Evolutionary conservation across 2,329 filamentous ascomycete species (phyloP).

Genomic region (Fusarium setosum): DNA sequence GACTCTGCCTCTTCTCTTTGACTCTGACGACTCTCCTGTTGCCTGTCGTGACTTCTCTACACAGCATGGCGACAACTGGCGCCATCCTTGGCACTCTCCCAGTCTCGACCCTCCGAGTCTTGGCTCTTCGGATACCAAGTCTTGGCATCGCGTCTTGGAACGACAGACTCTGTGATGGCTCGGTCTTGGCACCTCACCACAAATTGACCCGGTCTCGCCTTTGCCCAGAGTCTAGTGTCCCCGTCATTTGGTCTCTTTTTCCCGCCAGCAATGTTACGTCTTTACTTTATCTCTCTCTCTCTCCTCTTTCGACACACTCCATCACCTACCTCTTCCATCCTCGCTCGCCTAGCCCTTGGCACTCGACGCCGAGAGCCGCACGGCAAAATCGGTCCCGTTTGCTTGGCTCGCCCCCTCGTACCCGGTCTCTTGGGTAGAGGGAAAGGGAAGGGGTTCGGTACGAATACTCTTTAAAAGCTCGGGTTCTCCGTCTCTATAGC

Average conservation of each 20-base stretch:
- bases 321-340: conserved; percentile 7
- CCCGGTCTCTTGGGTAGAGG: conserved; percentile 6
- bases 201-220: conserved; percentile 9
- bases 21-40: no score
- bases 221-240: neutral
- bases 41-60: neutral
- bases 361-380: conserved; percentile 19
- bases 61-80: neutral
- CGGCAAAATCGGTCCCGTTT: neutral
- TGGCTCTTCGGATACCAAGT: no score
- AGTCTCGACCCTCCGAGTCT: conserved; percentile 32
- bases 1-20: no score
- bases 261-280: neutral
- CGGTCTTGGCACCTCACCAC: conserved; percentile 34
- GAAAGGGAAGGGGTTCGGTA: neutral
- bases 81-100: conserved; percentile 18
- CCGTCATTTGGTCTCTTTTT: neutral
- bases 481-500: no score
- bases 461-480: conserved; percentile 24
- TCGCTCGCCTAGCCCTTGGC: conserved; percentile 41
- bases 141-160: conserved; percentile 32
- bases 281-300: neutral
- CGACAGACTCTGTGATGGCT: conserved; percentile 1
- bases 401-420: conserved; percentile 30
- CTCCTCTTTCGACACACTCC: neutral